Evolutionary conservation across 2,329 filamentous ascomycete species (phyloP), one percentile per base, ranked within the genome.

Genomic region (Xylaria polymorpha): DNA sequence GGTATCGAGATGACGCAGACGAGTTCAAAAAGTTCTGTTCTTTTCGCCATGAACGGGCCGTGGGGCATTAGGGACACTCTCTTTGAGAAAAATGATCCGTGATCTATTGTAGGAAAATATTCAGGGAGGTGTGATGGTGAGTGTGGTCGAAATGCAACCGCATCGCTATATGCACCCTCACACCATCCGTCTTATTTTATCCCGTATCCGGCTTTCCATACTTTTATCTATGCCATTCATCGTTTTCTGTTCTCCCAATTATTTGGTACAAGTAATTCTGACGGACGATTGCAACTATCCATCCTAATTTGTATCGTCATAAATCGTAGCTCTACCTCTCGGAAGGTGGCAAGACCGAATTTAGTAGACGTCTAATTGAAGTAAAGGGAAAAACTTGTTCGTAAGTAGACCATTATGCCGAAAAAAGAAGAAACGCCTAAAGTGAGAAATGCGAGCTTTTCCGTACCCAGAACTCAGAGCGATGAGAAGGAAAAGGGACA

Each of bases 371-470:
- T 71, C 60, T 48, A 69, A 58, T 63, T 51, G 64, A 57, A 51
- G 59, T 44, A 61, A 41, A 63, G 51, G 9, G 35, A 57, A 66
- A 60, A 64, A 37, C 41, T 53, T 37, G 37, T 67, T 62, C 65
- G 29, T 68, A 66, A 73, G 37, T 61, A 73, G 70, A 71, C 71
- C 74, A 29, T 72, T 61, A 76, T 75, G 75, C 74, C 73, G 71
- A 65, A 72, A 65, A 41, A 32, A 43, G 22, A 61, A 72, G 65
- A 72, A 76, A 77, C 74, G 73, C 75, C 74, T 55, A 55, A 73
- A 75, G 65, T 55, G 71, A 74, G 70, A 75, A 72, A 66, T 70
- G 72, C 73, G 71, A 74, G 74, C 74, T 74, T 72, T 77, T 75
- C 75, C 74, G 72, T 74, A 69, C 70, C 75, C 69, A 75, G 62